Base-by-base conservation (phyloP, 1,284 basidiomycete species). In the Takashimella koratensis region DNA sequence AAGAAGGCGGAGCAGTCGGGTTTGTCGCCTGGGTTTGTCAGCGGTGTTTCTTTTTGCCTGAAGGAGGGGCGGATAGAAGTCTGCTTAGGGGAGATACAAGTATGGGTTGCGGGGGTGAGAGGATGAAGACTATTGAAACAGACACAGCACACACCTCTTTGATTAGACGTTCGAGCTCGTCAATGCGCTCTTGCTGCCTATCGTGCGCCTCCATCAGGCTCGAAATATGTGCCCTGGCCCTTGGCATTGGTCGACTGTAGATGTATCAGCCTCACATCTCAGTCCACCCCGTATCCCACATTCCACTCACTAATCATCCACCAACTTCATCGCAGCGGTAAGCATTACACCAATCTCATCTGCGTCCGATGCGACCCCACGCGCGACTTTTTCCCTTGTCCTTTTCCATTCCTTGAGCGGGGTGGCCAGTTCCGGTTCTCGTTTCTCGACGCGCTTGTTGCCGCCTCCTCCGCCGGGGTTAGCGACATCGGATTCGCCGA, bases 291-390 rank as follows among this genome's bases (percentile, higher is more conserved):
- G 5, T 53, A 13, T 19, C 4, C 10, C 10, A 30, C 22, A 3
- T 40, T 22, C 13, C n/a, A 67, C 65, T 69, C 47, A 66, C 71
- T 74, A 74, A 49, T 72, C 68, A 49, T 73, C 70, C 13, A 74
- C 65, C 4, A 76, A 57, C 52, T 66, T 70, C 53, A 69, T 47
- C 1, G 71, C 71, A 4, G 68, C 71, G 11, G 53, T 55, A 36
- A 76, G 52, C 47, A 71, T 57, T 4, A 68, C 60, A 21, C 66
- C 67, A 11, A 70, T 62, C 45, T 74, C 67, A 42, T 68, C 62
- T 39, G 46, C 55, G n/a, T n/a, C n/a, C n/a, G n/a, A n/a, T 11
- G 56, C 58, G 5, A 43, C 43, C 22, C 45, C 45, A 16, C n/a
- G 51, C 23, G 5, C 53, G 22, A 25, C 39, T n/a, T 30, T 5